Percentiles rank a stretch among this genome's conserved stretches.
These are phyloP conservation scores for Alternaria brassicicola DNA, from an alignment of 2,329 filamentous ascomycete genomes.

Conservation along the genomic window DNA sequence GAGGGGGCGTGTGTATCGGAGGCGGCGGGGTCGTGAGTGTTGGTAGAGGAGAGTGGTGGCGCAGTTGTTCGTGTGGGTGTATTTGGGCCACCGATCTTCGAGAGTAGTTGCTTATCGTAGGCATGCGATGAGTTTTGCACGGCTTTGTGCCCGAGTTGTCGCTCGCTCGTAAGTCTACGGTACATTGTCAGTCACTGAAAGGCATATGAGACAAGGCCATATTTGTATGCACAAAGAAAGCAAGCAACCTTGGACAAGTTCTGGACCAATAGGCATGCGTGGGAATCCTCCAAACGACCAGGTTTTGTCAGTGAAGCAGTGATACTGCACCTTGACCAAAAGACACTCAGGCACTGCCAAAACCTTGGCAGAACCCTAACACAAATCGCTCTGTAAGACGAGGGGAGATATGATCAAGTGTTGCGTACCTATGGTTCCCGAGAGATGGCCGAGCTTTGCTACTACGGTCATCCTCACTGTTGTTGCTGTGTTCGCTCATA, in stretches of 20 bases:
- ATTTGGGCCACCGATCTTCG: slow-evolving; percentile 66
- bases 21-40: slow-evolving; percentile 43
- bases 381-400: not conserved
- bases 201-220: not conserved
- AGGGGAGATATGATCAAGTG: not conserved
- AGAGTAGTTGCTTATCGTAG: slow-evolving; percentile 67
- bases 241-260: not conserved
- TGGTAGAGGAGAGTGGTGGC: slow-evolving; percentile 38
- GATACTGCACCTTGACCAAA: not conserved
- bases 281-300: not conserved
- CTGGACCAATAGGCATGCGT: not conserved
- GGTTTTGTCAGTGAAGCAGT: not conserved
- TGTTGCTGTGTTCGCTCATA: slow-evolving; percentile 42
- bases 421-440: slow-evolving; percentile 52
- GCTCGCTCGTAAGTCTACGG: slow-evolving; percentile 63
- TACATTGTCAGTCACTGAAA: slow-evolving; percentile 22
- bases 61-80: slow-evolving; percentile 57
- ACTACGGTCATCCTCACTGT: slow-evolving; percentile 48
- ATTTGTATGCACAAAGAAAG: not conserved
- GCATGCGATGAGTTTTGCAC: slow-evolving; percentile 65
- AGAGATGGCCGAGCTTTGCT: slow-evolving; percentile 44
- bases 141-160: slow-evolving; percentile 63
- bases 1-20: slow-evolving; percentile 46
- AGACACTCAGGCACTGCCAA: not conserved
- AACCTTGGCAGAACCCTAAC: not conserved